Conservation (phyloP, 352 stramenopile genomes). For the Phytophthora lateralis region DNA sequence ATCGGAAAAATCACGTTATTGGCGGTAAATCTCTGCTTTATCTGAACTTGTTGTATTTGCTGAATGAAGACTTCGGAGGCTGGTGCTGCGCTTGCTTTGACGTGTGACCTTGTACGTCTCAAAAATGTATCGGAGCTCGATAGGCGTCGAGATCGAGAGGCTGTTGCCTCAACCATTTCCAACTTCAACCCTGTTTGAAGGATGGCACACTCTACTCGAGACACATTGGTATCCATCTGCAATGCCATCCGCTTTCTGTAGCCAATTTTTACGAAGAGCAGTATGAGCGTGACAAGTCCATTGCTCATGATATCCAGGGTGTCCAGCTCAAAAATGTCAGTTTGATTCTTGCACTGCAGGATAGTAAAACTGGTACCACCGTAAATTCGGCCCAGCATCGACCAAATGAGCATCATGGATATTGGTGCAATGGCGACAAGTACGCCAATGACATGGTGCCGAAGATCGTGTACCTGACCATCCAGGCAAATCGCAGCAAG, state of each 20-base stretch:
- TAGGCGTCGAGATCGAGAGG: no score
- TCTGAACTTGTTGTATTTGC: constrained; percentile 7
- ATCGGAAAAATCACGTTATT: constrained; percentile 1
- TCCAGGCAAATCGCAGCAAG: constrained; percentile 29
- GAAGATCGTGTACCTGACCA: constrained; percentile 19
- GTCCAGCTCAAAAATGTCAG: constrained; percentile 9
- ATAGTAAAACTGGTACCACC: constrained; percentile 3
- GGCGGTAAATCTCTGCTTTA: constrained; percentile 8
- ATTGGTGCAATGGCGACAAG: constrained; percentile 16
- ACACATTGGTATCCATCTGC: background rate
- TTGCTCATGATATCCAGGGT: constrained; percentile 24
- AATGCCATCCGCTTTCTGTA: constrained; percentile 18
- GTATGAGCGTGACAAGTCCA: constrained; percentile 24
- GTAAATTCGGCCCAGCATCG: constrained; percentile 24
- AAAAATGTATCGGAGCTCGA: no score
- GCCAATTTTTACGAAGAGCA: constrained; percentile 26
- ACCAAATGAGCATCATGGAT: no score
- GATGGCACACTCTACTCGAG: constrained; percentile 24
- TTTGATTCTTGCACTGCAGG: constrained; percentile 14
- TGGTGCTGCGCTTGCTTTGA: no score
- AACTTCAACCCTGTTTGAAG: constrained; percentile 16
- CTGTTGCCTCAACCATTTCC: background rate
- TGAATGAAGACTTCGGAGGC: background rate
- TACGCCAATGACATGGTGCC: background rate
- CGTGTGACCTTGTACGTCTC: no score